A percentile compares a stretch with the other conserved stretches of the same genome.
phyloP scores from a whole-genome alignment of 352 stramenopile genomes.

The Globisporangium cylindrosporum region DNA sequence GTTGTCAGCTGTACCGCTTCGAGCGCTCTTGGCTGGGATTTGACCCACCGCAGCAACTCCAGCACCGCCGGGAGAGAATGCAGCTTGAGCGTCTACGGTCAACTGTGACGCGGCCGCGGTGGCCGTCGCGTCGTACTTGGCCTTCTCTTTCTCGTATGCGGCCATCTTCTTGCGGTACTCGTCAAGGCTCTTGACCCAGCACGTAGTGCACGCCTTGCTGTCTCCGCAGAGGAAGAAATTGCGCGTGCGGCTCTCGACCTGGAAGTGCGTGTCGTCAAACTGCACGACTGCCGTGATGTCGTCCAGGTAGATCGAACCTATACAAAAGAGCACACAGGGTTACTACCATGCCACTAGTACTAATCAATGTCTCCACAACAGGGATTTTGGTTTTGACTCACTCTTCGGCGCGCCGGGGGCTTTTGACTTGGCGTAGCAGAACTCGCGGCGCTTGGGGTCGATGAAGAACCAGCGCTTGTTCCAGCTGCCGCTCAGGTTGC shows the following conservation, averaged over 20 bases:
- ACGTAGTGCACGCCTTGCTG: constrained; percentile 77
- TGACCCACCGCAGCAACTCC: neutral
- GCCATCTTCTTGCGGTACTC: constrained; percentile 47
- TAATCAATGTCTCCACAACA: neutral
- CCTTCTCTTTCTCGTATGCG: constrained; percentile 26
- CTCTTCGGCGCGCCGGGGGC: constrained; percentile 38
- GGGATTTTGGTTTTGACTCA: constrained; percentile 17
- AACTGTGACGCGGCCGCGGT: constrained; percentile 15
- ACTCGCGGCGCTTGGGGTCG: constrained; percentile 67
- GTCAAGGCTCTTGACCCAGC: constrained; percentile 80
- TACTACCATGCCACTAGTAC: neutral
- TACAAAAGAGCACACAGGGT: neutral
- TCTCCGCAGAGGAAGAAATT: constrained; percentile 86
- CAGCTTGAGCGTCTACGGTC: constrained; percentile 4
- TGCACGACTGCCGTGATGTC: constrained; percentile 85
- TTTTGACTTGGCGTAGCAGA: constrained; percentile 66
- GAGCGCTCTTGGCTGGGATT: neutral
- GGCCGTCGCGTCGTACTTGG: constrained; percentile 25
- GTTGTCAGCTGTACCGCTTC: neutral
- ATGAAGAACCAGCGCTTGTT: constrained; percentile 89
- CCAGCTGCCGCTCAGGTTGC: constrained; percentile 70
- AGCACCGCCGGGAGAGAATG: neutral
- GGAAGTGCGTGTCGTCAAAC: constrained; percentile 85
- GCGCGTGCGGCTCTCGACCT: constrained; percentile 76
- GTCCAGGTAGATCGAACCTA: constrained; percentile 81